phyloP scores from a whole-genome alignment of 768 basidiomycete species.

The Cyathus striatus region DNA sequence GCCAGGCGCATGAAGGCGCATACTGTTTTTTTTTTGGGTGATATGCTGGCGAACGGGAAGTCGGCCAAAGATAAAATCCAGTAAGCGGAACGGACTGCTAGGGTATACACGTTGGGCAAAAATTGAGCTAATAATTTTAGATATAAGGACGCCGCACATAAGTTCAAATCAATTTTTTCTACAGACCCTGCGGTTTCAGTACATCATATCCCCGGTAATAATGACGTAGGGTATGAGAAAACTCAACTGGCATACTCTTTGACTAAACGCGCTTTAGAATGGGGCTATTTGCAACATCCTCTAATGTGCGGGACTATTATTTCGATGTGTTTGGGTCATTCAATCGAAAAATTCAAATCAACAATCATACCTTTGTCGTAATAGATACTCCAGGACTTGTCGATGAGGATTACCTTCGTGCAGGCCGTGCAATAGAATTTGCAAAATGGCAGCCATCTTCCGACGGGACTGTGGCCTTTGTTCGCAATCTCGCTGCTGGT shows the following conservation, averaged over 20 bases:
- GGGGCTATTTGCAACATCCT: constrained; percentile 48
- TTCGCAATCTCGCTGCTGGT: constrained; percentile 41
- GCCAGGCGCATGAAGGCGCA: constrained; percentile 53
- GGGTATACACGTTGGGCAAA: background rate
- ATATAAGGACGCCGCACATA: constrained; percentile 51
- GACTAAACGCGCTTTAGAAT: constrained; percentile 30
- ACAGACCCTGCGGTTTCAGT: constrained; percentile 30
- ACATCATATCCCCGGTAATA: constrained; percentile 76
- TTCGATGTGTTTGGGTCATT: constrained; percentile 60
- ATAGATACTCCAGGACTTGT: constrained; percentile 77
- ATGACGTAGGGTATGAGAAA: constrained; percentile 59
- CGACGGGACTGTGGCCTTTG: constrained; percentile 56
- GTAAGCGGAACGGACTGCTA: constrained; percentile 17
- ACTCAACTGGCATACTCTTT: background rate
- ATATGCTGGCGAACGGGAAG: constrained; percentile 67
- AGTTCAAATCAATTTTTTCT: constrained; percentile 62
- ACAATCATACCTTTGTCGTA: constrained; percentile 68
- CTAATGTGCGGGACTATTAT: constrained; percentile 55
- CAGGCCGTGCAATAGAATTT: constrained; percentile 42
- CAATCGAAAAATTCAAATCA: constrained; percentile 56
- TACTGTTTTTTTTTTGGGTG: constrained; percentile 70
- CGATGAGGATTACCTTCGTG: constrained; percentile 74
- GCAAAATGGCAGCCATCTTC: constrained; percentile 50
- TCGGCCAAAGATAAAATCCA: constrained; percentile 40
- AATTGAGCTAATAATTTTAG: constrained; percentile 26